These are phyloP conservation scores for Carex sylvatica DNA, from an alignment of 202 grass and related monocot genomes.

Conservation along the genomic window DNA sequence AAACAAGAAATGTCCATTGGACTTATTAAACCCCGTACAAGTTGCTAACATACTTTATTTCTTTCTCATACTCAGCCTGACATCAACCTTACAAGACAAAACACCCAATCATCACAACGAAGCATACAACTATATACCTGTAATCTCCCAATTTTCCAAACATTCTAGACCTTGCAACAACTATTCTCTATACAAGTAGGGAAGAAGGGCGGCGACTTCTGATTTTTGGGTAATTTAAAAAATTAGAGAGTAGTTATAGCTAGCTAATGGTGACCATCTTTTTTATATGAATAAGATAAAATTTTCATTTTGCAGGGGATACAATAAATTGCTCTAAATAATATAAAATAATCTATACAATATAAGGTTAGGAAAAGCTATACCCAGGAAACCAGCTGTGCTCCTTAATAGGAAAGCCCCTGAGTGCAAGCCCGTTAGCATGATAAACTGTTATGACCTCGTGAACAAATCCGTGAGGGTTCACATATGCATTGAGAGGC, in stretches of 20 bases:
- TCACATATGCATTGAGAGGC: slow-evolving; percentile 48
- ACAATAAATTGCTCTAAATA: neutral
- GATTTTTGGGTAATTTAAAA: neutral
- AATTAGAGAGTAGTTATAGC: neutral
- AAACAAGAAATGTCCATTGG: neutral
- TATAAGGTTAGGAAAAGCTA: neutral
- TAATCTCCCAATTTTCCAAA: neutral
- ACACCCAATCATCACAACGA: neutral
- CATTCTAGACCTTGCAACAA: neutral
- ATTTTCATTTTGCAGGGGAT: neutral
- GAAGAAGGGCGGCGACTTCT: neutral
- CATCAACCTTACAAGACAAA: neutral
- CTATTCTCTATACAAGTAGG: neutral
- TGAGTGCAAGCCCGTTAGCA: slow-evolving; percentile 49
- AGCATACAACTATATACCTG: neutral
- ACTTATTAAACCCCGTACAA: neutral
- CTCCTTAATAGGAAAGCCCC: slow-evolving; percentile 42
- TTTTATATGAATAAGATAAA: neutral
- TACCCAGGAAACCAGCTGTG: slow-evolving; percentile 96
- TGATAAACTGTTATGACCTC: slow-evolving; percentile 60
- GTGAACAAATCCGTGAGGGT: slow-evolving; percentile 34
- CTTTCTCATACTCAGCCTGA: neutral
- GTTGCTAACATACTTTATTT: neutral
- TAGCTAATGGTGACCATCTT: neutral
- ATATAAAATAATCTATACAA: neutral